phyloP scores from a whole-genome alignment of 2,329 filamentous ascomycete genomes.

The Fusarium sp. region DNA sequence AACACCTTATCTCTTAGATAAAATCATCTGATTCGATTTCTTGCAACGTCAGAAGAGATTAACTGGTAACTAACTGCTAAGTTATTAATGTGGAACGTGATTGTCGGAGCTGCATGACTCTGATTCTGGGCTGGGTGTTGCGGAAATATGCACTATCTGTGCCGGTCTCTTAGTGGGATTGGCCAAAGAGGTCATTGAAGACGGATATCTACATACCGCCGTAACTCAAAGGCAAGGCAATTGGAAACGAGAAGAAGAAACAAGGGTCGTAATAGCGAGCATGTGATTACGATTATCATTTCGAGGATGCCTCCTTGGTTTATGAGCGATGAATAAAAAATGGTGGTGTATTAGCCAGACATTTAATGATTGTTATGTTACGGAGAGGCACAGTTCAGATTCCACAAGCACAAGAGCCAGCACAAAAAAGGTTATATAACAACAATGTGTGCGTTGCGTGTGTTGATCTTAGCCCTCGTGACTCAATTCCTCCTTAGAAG shows the following conservation, averaged over 20 bases:
- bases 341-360: slow-evolving; percentile 33
- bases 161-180: slow-evolving; percentile 16
- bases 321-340: background rate
- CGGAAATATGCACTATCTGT: slow-evolving; percentile 16
- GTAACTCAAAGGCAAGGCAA: background rate
- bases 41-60: background rate
- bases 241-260: slow-evolving; percentile 18
- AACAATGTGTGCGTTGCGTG: slow-evolving; percentile 21
- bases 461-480: slow-evolving; percentile 31
- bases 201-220: slow-evolving; percentile 41
- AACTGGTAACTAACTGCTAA: background rate
- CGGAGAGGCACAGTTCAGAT: slow-evolving; percentile 16
- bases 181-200: slow-evolving; percentile 6
- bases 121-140: slow-evolving; percentile 1
- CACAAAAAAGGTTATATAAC: slow-evolving; percentile 10
- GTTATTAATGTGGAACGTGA: background rate
- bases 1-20: slow-evolving; percentile 3
- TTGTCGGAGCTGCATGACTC: background rate
- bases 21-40: background rate
- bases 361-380: background rate
- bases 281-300: slow-evolving; percentile 29
- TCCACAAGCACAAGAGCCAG: background rate
- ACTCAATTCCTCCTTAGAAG: slow-evolving; percentile 19
- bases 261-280: slow-evolving; percentile 13
- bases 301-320: background rate